These are phyloP conservation scores for Lactarius sp. DNA, from an alignment of 768 basidiomycete species.

Conservation along the genomic window DNA sequence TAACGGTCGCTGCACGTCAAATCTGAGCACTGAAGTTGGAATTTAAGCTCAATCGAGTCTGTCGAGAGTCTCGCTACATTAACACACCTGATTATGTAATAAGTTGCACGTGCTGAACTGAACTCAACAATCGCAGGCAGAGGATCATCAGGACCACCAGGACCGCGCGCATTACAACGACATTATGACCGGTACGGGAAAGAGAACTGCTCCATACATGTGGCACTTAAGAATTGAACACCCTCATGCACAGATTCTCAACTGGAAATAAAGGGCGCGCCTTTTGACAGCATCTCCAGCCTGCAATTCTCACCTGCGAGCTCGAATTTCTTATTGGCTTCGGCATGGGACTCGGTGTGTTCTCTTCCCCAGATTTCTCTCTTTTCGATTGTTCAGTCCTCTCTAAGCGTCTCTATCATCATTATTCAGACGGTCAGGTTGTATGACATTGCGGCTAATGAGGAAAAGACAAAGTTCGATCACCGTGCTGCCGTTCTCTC, in stretches of 20 bases:
- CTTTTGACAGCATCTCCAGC: conserved; percentile 44
- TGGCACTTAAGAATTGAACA: too few species aligned
- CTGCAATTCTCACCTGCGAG: conserved; percentile 77
- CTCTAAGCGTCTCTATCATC: conserved; percentile 29
- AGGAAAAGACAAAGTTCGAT: conserved; percentile 76
- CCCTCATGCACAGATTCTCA: conserved; percentile 23
- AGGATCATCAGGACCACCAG: too few species aligned
- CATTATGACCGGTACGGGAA: too few species aligned
- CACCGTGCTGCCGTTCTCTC: conserved; percentile 88
- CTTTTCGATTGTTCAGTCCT: conserved; percentile 32
- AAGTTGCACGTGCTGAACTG: too few species aligned
- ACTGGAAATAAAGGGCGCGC: conserved; percentile 14
- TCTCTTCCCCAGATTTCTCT: conserved; percentile 23
- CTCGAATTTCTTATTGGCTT: conserved; percentile 73
- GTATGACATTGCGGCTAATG: conserved; percentile 51
- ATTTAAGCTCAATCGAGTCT: too few species aligned
- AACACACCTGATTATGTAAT: too few species aligned
- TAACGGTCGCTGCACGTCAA: too few species aligned
- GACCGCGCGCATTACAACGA: too few species aligned
- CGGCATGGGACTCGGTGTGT: conserved; percentile 84
- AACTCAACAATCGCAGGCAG: too few species aligned
- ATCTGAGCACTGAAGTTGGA: too few species aligned
- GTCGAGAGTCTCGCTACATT: too few species aligned
- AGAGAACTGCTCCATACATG: too few species aligned
- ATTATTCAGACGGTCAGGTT: conserved; percentile 55